A percentile compares a stretch with the other conserved stretches of the same genome.
phyloP scores from a whole-genome alignment of 495 filamentous ascomycete genomes.

The Aspergillus taichungensis region DNA sequence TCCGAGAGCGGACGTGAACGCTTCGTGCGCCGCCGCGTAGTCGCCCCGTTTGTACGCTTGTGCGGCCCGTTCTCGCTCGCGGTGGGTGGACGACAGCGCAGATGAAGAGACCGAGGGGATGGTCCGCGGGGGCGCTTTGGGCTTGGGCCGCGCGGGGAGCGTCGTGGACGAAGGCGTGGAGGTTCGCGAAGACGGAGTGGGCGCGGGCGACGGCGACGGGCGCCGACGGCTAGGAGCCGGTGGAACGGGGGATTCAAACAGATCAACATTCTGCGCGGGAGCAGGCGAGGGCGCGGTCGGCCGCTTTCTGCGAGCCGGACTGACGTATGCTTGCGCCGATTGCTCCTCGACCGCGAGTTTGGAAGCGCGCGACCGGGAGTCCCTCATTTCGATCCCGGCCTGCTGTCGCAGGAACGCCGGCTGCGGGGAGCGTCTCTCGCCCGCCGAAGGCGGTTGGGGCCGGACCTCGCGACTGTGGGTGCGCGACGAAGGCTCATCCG shows the following conservation, averaged over 20 bases:
- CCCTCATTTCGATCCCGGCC: constrained; percentile 29
- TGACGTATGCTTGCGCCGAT: constrained; percentile 76
- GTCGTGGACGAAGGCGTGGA: constrained; percentile 16
- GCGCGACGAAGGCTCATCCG: constrained; percentile 15
- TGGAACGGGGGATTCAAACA: constrained; percentile 44
- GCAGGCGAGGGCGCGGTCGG: constrained; percentile 36
- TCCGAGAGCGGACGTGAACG: constrained; percentile 67
- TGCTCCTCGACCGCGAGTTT: constrained; percentile 73
- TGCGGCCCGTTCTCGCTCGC: constrained; percentile 69
- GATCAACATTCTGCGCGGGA: constrained; percentile 44
- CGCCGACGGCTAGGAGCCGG: constrained; percentile 12
- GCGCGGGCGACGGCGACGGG: constrained; percentile 18
- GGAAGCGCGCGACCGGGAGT: constrained; percentile 54
- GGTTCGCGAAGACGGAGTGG: constrained; percentile 19
- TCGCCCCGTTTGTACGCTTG: constrained; percentile 91
- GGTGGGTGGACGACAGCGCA: constrained; percentile 61
- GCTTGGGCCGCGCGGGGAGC: constrained; percentile 40
- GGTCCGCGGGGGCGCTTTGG: constrained; percentile 47
- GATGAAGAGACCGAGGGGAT: constrained; percentile 60
- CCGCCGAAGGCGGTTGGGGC: constrained; percentile 36
- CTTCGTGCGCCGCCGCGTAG: constrained; percentile 72
- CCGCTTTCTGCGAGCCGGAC: constrained; percentile 75
- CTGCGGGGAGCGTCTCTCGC: constrained; percentile 20
- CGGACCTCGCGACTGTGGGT: constrained; percentile 21
- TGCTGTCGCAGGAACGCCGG: constrained; percentile 33